Evolutionary conservation across 768 basidiomycete genomes (phyloP).

Genomic region (Phylloporus rhodoxanthus): DNA sequence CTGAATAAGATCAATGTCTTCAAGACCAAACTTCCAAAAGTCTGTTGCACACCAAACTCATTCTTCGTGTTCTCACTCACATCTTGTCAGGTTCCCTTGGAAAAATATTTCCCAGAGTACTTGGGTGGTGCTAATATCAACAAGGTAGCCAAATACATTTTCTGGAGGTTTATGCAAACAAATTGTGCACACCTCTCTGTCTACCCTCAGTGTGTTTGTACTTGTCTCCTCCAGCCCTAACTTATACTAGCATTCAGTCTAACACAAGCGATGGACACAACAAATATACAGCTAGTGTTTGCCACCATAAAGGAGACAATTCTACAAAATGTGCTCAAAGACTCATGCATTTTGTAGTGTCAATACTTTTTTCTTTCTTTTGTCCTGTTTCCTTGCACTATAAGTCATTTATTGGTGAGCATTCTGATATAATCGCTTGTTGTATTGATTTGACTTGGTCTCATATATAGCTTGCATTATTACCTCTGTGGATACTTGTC

Average conservation of each 20-base stretch:
- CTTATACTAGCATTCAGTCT: conserved; percentile 38
- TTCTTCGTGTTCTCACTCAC: neutral
- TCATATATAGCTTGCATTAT: conserved; percentile 22
- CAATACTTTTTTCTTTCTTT: neutral
- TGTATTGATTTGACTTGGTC: neutral
- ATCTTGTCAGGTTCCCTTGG: conserved; percentile 54
- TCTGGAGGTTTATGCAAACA: conserved; percentile 93
- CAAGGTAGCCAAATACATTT: conserved; percentile 90
- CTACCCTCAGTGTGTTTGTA: conserved; percentile 73
- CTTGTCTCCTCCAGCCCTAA: neutral
- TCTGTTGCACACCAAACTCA: neutral
- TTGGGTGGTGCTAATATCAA: conserved; percentile 86
- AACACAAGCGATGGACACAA: conserved; percentile 86
- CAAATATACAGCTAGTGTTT: conserved; percentile 76
- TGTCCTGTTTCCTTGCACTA: neutral
- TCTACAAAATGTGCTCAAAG: conserved; percentile 78
- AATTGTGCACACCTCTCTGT: conserved; percentile 80
- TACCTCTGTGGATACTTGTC: conserved; percentile 28
- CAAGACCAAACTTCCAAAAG: conserved; percentile 64
- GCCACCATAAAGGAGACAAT: conserved; percentile 93
- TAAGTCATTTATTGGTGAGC: conserved; percentile 26
- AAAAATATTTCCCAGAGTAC: conserved; percentile 81
- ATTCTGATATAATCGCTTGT: neutral
- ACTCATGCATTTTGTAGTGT: conserved; percentile 69
- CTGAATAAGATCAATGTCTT: conserved; percentile 74